Percentiles rank a stretch among this genome's conserved stretches.
These are phyloP conservation scores for Serendipita vermifera DNA, from an alignment of 768 basidiomycete genomes.

Conservation along the genomic window DNA sequence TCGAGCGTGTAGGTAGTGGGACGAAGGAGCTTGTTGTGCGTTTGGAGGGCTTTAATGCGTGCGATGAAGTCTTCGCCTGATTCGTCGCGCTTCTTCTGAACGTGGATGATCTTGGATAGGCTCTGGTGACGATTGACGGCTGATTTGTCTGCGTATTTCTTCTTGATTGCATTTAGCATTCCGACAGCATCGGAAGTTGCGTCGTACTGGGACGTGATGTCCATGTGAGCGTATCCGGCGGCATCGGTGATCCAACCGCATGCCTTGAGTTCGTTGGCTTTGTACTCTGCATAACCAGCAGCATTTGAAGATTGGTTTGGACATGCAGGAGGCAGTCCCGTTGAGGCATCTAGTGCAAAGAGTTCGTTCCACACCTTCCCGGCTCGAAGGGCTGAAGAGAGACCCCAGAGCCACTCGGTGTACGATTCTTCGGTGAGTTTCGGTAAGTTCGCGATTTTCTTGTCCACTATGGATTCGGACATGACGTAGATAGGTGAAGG, in stretches of 20 bases:
- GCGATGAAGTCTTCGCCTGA: not conserved
- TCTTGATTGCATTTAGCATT: not conserved
- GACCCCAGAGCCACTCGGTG: not conserved
- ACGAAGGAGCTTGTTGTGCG: not conserved
- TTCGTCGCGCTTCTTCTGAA: not conserved
- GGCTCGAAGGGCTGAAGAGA: not conserved
- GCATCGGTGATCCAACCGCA: not conserved
- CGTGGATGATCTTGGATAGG: not conserved
- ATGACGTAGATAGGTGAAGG: too few species aligned
- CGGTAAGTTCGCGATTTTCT: too few species aligned
- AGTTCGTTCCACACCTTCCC: not conserved
- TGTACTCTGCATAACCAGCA: not conserved
- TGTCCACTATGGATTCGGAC: too few species aligned
- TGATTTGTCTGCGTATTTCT: not conserved
- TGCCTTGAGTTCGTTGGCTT: not conserved
- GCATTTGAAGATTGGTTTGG: too few species aligned
- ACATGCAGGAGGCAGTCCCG: not conserved
- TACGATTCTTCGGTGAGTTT: not conserved
- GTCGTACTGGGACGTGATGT: not conserved
- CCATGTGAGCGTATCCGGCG: not conserved
- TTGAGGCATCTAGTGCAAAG: not conserved
- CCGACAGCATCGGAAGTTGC: not conserved
- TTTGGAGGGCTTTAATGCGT: too few species aligned
- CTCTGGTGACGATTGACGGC: not conserved
- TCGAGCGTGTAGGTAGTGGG: not conserved